Evolutionary conservation across 2,329 filamentous ascomycete genomes (phyloP), one percentile per base, ranked within the genome.

Genomic region (Geosmithia putterillii): DNA sequence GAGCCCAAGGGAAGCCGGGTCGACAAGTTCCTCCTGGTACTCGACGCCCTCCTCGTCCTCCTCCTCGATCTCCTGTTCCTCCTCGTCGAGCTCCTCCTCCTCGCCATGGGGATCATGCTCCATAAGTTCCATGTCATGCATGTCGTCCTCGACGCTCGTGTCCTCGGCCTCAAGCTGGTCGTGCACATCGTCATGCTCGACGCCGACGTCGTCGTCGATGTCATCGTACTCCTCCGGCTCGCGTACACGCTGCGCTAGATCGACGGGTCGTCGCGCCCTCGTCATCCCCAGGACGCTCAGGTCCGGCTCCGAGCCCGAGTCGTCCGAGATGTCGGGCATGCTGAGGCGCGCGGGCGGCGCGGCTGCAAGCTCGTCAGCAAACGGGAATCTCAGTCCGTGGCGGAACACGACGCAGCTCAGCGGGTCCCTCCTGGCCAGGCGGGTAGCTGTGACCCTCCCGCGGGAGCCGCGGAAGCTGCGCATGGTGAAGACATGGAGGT

Each of bases 1-100:
- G 48, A 90, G 67, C 38, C 80, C 62, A 45, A 59, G 70, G 10
- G 71, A 57, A 17, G 70, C 70, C 17, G 69, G 63, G 14, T 77
- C 66, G 44, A 79, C 69, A 42, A 80, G 74, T 1, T 58, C 54
- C 4, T 55, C 50, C 17, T 22, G n/a, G 7, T 17, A 17, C 32
- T 9, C 34, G 12, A 10, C 38, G 9, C 58, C 58, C 1, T 63
- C 66, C 12, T 61, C 57, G 10, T 54, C 55, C 19, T 62, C 58
- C 3, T 60, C 59, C 12, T 59, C 57, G 1, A 63, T 65, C 10
- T 61, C 57, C n/a, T 57, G 58, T 0, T 58, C 53, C n/a, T 56
- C 63, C 7, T 61, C 60, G 19, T 64, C 63, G 3, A 63, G 60
- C 2, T 61, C 57, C 4, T 53, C 59, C 9, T 59, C 58, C 14